Base-by-base conservation (phyloP, 805 yeast genomes). In the Yamadazyma sp. region DNA sequence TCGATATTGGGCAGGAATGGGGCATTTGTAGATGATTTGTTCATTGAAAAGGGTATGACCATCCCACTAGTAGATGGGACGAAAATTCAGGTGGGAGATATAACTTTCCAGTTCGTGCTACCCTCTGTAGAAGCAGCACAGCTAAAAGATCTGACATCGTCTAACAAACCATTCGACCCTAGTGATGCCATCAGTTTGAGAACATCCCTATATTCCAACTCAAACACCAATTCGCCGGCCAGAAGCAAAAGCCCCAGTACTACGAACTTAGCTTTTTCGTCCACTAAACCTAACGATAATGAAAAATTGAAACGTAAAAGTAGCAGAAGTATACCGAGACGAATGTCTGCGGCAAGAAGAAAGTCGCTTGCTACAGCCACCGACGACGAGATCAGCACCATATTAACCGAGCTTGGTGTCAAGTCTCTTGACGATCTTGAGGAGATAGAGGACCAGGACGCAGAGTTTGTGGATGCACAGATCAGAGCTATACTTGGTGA, bases 1-100 rank as follows among this genome's bases (percentile, higher is more conserved):
- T 82, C 95, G 6, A 89, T 93, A 2, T 70, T 90, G 49, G 99
- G 99, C 13, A 75, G 96, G 50, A 93, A 93, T 59, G 99, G 99
- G 25, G 97, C 97, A 2, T 93, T 93, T 69, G 95, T 93, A 3
- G 93, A 91, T 59, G 96, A 89, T 48, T 71, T 70, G 23, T 93
- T 91, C 59, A 83, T 93, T 5, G 96, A 88, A 55, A 78, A 84
- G 44, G 97, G 96, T 6, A 80, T 86, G 24, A 93, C 99, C 0
- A 89, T 93, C 6, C 96, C 96, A 2, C 66, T 93, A 32, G 71
- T 70, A 15, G 87, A 91, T 60, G 85, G 83, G 27, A 80, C 90
- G 1, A 84, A 84, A 50, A 80, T 93, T 34, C 98, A 93, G 59
- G 87, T 93, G 26, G 98, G 97, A 10, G 95, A 88, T 52, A 86